Percentiles rank a stretch among this genome's conserved stretches.
phyloP scores from a whole-genome alignment of 371 early-diverging fungal genomes.

The Funneliformis caledonium region DNA sequence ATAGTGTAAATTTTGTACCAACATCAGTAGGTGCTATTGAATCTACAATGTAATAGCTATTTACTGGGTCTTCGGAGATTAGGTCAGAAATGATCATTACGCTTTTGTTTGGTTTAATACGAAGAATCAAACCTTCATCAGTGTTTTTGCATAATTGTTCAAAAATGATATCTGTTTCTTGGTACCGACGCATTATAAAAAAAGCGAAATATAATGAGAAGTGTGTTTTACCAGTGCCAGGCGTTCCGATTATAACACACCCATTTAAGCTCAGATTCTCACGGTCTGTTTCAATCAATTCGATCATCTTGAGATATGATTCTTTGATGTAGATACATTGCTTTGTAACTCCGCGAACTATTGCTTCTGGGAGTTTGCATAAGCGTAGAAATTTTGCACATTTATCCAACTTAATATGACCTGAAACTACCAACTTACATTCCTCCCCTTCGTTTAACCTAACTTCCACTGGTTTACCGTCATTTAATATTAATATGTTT shows the following conservation, averaged over 20 bases:
- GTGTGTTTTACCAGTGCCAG: conserved; percentile 16
- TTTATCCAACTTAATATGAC: background rate
- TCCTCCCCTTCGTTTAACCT: background rate
- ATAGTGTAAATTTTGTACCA: background rate
- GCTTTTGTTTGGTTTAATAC: background rate
- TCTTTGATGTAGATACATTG: background rate
- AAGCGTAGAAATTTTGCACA: background rate
- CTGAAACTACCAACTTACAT: background rate
- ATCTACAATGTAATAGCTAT: background rate
- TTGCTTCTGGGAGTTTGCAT: background rate
- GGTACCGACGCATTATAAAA: conserved; percentile 9
- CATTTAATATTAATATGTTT: background rate
- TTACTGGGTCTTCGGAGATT: background rate
- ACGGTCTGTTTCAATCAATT: background rate
- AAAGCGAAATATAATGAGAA: conserved; percentile 5
- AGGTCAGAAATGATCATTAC: conserved; percentile 13
- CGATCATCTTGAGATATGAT: background rate
- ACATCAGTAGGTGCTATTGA: background rate
- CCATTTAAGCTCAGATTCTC: background rate
- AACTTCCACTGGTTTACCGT: background rate
- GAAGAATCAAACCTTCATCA: background rate
- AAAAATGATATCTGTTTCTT: conserved; percentile 13
- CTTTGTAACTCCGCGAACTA: background rate
- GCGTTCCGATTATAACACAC: background rate
- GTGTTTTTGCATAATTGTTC: background rate